A percentile compares a stretch with the other conserved stretches of the same genome.
Evolutionary conservation across 2,329 filamentous ascomycete species (phyloP).

Genomic region (Coniochaeta sp.): DNA sequence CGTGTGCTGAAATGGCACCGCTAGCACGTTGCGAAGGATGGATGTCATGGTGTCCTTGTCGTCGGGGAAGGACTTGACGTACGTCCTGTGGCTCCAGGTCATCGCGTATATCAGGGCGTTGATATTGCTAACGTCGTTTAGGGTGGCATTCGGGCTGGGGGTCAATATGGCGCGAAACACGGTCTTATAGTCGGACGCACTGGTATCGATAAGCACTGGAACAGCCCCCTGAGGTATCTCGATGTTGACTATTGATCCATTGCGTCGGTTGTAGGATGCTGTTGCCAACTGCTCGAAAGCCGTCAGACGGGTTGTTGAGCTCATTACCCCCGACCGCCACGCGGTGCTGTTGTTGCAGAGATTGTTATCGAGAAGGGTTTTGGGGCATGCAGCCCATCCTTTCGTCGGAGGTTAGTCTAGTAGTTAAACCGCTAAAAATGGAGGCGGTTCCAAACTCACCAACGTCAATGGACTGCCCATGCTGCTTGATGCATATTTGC

Average conservation of each 20-base stretch:
- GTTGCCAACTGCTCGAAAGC: conserved; percentile 9
- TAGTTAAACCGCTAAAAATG: background rate
- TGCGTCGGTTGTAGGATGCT: conserved; percentile 11
- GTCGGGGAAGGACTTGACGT: conserved; percentile 12
- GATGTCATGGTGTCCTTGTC: conserved; percentile 9
- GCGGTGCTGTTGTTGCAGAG: conserved; percentile 6
- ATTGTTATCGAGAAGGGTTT: conserved; percentile 2
- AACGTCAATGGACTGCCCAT: conserved; percentile 9
- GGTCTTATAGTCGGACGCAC: conserved; percentile 6
- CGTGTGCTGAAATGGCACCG: conserved; percentile 12
- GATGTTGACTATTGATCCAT: conserved; percentile 13
- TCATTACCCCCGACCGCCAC: conserved; percentile 7
- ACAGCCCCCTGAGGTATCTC: conserved; percentile 1
- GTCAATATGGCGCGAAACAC: conserved; percentile 10
- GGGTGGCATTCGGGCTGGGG: background rate
- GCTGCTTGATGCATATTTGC: conserved; percentile 12
- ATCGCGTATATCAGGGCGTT: conserved; percentile 9
- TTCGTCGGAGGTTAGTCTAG: background rate
- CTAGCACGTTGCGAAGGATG: conserved; percentile 12
- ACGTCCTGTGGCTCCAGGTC: conserved; percentile 14
- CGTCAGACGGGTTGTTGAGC: conserved; percentile 11
- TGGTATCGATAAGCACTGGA: conserved; percentile 3
- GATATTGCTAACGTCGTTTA: conserved; percentile 8
- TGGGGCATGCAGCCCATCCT: conserved; percentile 14
- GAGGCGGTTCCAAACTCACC: conserved; percentile 5